phyloP scores from a whole-genome alignment of 345 rosid genomes.

The Acer negundo region DNA sequence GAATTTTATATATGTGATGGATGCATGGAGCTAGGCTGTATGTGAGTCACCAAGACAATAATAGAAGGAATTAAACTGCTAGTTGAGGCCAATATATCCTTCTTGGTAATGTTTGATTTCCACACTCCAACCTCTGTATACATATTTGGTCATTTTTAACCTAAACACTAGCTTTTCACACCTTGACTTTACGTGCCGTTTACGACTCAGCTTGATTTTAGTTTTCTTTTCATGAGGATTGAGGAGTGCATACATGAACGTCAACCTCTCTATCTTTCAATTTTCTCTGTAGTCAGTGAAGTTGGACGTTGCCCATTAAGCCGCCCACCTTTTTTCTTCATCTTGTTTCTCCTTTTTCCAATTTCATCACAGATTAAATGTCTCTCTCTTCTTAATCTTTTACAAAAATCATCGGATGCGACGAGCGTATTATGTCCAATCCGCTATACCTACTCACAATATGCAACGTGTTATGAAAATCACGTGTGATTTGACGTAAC shows the following conservation, averaged over 20 bases:
- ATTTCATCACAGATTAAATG: neutral
- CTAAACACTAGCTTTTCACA: neutral
- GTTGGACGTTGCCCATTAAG: slow-evolving; percentile 23
- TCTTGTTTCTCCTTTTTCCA: neutral
- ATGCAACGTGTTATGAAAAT: too few species aligned
- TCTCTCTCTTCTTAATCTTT: neutral
- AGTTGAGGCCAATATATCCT: neutral
- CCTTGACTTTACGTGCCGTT: slow-evolving; percentile 30
- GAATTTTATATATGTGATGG: too few species aligned
- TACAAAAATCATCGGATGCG: neutral
- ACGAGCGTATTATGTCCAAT: neutral
- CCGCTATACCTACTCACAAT: neutral
- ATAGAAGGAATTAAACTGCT: neutral
- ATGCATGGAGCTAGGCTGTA: too few species aligned
- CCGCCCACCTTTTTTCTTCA: slow-evolving; percentile 35
- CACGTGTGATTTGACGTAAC: too few species aligned
- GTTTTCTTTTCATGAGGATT: neutral
- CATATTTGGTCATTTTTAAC: neutral
- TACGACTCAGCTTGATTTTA: slow-evolving; percentile 8
- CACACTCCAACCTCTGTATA: neutral
- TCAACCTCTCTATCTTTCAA: slow-evolving; percentile 16
- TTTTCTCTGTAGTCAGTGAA: slow-evolving; percentile 15
- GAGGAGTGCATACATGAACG: slow-evolving; percentile 15
- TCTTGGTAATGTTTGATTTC: too few species aligned
- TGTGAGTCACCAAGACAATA: too few species aligned